phyloP scores from a whole-genome alignment of 352 stramenopile genomes.

The Phytophthora nicotianae region DNA sequence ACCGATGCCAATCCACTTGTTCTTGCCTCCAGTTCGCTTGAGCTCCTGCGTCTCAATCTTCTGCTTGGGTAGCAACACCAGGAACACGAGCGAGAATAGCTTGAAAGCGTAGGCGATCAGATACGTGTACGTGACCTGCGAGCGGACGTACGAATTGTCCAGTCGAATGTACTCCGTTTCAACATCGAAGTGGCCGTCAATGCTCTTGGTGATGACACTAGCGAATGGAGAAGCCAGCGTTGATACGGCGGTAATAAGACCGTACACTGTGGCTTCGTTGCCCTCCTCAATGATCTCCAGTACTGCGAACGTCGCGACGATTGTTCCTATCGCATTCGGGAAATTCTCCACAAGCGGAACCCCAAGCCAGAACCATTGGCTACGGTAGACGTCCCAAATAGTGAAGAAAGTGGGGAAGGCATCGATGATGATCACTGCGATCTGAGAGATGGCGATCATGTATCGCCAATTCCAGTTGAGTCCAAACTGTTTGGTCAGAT shows the following conservation, averaged over 20 bases:
- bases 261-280: constrained; percentile 44
- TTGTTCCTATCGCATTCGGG: constrained; percentile 27
- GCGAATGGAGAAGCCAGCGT: constrained; percentile 40
- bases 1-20: constrained; percentile 30
- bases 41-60: constrained; percentile 32
- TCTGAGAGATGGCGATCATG: constrained; percentile 35
- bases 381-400: constrained; percentile 34
- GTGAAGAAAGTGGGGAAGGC: constrained; percentile 34
- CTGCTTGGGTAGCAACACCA: constrained; percentile 36
- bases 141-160: constrained; percentile 37
- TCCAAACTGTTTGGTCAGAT: constrained; percentile 28
- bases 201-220: constrained; percentile 33
- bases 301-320: constrained; percentile 36
- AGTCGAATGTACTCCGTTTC: constrained; percentile 23
- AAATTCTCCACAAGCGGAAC: constrained; percentile 26
- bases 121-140: constrained; percentile 41
- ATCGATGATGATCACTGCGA: constrained; percentile 37
- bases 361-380: constrained; percentile 35
- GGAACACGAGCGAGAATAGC: constrained; percentile 31
- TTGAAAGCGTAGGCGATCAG: constrained; percentile 40
- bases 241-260: constrained; percentile 38
- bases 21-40: constrained; percentile 30
- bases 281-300: constrained; percentile 45
- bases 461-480: constrained; percentile 42
- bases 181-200: constrained; percentile 33